Conservation (phyloP, 805 yeast species). For the Phaffomyces antillensis region DNA sequence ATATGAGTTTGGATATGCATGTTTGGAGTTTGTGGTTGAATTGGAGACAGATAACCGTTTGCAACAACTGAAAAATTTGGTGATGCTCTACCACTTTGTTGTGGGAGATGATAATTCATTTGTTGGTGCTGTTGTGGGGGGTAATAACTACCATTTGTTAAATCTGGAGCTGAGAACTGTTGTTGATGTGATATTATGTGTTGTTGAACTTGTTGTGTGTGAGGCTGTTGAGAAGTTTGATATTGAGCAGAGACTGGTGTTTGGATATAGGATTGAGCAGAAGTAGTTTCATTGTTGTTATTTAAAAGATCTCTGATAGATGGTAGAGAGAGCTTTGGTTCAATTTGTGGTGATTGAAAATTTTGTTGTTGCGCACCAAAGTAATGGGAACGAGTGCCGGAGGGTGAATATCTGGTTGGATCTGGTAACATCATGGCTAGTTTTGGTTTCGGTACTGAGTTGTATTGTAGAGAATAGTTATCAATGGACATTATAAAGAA, state of each 20-base stretch:
- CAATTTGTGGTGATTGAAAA: neutral
- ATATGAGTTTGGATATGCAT: no score
- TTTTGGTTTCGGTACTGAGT: constrained; percentile 6
- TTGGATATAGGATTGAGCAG: neutral
- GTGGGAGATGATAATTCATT: neutral
- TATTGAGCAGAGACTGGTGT: neutral
- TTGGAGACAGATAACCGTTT: neutral
- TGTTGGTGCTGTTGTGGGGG: neutral
- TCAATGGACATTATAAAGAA: constrained; percentile 3
- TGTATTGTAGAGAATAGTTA: constrained; percentile 1
- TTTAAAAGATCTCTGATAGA: constrained; percentile 8
- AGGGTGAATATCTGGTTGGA: constrained; percentile 14
- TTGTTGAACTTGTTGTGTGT: neutral
- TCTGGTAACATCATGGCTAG: constrained; percentile 17
- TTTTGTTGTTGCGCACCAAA: neutral
- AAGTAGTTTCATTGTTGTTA: neutral
- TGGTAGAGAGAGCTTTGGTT: constrained; percentile 5
- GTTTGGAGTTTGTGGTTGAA: neutral
- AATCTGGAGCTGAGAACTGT: neutral
- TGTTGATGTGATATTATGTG: neutral
- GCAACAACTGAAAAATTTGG: neutral
- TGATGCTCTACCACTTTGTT: constrained; percentile 1
- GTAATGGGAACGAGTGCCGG: neutral
- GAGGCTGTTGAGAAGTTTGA: neutral
- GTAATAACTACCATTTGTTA: neutral